phyloP scores from a whole-genome alignment of 1,139 yeast genomes.

The Taiozyma onychis region DNA sequence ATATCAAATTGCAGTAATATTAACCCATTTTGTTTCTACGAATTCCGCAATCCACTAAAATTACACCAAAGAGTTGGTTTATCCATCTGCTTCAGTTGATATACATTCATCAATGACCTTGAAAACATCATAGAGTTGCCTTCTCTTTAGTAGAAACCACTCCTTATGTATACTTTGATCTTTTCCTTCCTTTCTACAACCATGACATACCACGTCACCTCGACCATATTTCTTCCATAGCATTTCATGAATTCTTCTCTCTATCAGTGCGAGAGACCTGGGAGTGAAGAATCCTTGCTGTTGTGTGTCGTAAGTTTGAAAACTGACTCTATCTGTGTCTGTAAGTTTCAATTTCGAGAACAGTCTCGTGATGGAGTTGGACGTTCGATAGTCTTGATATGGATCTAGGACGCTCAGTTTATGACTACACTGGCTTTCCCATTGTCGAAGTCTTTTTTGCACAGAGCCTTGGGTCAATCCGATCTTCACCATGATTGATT shows the following conservation, averaged over 20 bases:
- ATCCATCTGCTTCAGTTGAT: neutral
- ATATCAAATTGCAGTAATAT: too few species aligned
- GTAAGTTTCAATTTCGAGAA: slow-evolving; percentile 2
- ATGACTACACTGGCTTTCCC: slow-evolving; percentile 52
- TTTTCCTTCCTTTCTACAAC: slow-evolving; percentile 28
- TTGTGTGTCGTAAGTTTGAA: slow-evolving; percentile 2
- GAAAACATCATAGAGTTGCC: slow-evolving; percentile 35
- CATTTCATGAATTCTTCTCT: slow-evolving; percentile 35
- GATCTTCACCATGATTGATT: slow-evolving; percentile 43
- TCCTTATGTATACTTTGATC: slow-evolving; percentile 41
- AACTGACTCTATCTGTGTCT: neutral
- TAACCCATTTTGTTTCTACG: too few species aligned
- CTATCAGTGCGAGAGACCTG: slow-evolving; percentile 31
- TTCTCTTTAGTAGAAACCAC: slow-evolving; percentile 53
- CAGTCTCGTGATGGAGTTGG: neutral
- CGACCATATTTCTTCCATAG: slow-evolving; percentile 36
- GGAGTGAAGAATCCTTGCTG: slow-evolving; percentile 32
- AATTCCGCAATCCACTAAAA: too few species aligned
- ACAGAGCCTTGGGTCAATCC: slow-evolving; percentile 52
- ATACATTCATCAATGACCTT: slow-evolving; percentile 30
- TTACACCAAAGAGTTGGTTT: too few species aligned
- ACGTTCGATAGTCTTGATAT: neutral
- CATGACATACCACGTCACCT: slow-evolving; percentile 40
- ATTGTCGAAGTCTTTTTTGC: slow-evolving; percentile 39
- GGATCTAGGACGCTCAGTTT: slow-evolving; percentile 36